phyloP scores from a whole-genome alignment of 1,284 basidiomycete species.

The Pseudozyma pruni region DNA sequence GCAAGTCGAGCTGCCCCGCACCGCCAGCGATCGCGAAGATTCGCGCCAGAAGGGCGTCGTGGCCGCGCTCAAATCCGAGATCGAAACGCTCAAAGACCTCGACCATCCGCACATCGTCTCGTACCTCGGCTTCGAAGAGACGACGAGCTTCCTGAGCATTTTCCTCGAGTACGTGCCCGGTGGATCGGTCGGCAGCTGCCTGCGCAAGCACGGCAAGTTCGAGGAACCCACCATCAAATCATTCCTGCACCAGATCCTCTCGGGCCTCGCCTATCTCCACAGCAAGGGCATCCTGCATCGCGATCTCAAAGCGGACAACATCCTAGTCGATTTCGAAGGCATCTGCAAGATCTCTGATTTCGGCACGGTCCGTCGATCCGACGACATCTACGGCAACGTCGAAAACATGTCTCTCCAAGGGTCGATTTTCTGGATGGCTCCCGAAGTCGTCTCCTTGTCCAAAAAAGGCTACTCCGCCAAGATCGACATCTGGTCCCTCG shows the following conservation, averaged over 20 bases:
- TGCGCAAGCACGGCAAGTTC: constrained; percentile 91
- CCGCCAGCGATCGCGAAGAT: constrained; percentile 88
- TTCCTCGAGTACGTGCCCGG: constrained; percentile 85
- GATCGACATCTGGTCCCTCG: constrained; percentile 97
- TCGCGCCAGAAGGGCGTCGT: constrained; percentile 85
- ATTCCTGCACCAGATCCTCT: constrained; percentile 90
- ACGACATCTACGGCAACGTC: constrained; percentile 83
- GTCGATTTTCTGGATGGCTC: constrained; percentile 99
- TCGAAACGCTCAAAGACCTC: constrained; percentile 89
- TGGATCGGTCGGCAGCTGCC: constrained; percentile 91
- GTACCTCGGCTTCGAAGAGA: constrained; percentile 91
- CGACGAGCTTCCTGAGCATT: constrained; percentile 89
- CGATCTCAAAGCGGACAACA: constrained; percentile 98
- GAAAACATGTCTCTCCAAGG: constrained; percentile 86
- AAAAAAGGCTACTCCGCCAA: constrained; percentile 88
- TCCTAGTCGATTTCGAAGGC: constrained; percentile 91
- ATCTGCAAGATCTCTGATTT: constrained; percentile 99
- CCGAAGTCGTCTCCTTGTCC: constrained; percentile 87
- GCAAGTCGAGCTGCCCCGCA: constrained; percentile 94
- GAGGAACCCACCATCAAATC: constrained; percentile 91
- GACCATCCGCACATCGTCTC: constrained; percentile 98
- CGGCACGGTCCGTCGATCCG: constrained; percentile 69
- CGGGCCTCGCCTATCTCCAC: constrained; percentile 93
- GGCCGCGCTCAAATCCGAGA: constrained; percentile 91
- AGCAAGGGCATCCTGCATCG: constrained; percentile 90